Percentiles rank a stretch among this genome's conserved stretches.
Evolutionary conservation across 2,329 filamentous ascomycete genomes (phyloP).

Genomic region (Dactylonectria estremocensis): DNA sequence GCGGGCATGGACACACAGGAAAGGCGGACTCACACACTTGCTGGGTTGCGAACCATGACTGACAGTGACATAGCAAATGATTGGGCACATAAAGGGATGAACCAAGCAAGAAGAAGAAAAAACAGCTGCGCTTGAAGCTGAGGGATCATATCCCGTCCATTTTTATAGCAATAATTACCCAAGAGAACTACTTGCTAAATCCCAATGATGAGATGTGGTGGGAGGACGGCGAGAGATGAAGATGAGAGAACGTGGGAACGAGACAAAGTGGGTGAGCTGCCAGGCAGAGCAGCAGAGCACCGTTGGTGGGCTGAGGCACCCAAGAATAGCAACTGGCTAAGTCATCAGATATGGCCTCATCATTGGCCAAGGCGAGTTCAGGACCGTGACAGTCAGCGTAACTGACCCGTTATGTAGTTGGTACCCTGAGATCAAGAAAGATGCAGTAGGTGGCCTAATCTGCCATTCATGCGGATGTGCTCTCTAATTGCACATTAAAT

Average conservation of each 20-base stretch:
- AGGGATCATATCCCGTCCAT: not conserved
- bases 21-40: conserved; percentile 8
- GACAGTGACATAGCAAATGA: not conserved
- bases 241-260: conserved; percentile 8
- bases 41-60: conserved; percentile 13
- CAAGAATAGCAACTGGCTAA: conserved; percentile 26
- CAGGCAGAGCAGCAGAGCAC: conserved; percentile 18
- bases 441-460: not conserved
- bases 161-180: not conserved
- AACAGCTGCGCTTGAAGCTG: conserved; percentile 9
- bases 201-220: not conserved
- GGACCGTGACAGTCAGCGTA: not conserved
- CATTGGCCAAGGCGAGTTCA: conserved; percentile 4
- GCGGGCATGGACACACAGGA: not conserved
- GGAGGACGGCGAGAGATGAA: conserved; percentile 14
- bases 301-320: conserved; percentile 25
- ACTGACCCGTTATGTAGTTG: not conserved
- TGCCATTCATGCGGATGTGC: too few relatives aligned
- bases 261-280: conserved; percentile 23
- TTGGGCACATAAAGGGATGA: not conserved
- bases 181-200: not conserved
- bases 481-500: too few relatives aligned
- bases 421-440: not conserved
- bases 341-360: not conserved
- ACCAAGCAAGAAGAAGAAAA: not conserved